Evolutionary conservation across 2,329 filamentous ascomycete species (phyloP), one percentile per base, ranked within the genome.

Genomic region (Lasiodiplodia gonubiensis): DNA sequence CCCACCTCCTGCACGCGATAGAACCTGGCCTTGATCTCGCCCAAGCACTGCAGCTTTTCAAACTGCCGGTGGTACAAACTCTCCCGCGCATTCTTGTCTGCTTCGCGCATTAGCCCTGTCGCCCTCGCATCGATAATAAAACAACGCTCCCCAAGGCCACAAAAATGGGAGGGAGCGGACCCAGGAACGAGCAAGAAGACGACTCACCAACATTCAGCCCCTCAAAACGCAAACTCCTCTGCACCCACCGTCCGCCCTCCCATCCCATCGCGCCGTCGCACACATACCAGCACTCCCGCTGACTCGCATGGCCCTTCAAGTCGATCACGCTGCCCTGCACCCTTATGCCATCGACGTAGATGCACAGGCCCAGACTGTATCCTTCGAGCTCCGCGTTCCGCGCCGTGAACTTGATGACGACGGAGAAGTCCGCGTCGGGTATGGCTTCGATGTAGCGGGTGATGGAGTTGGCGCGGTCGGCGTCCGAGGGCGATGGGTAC

Each of bases 361-460:
- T 63, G 42, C 59, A 63, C 25, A 63, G 27, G 1, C 59, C 59
- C n/a, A 63, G 18, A n/a, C 39, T 49, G 46, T 63, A 63, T 30
- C 49, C 30, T 3, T 23, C 18, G 42, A 63, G 27, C 16, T 63
- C 59, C 18, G 39, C 33, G 59, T 63, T 63, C 10, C 59, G 27
- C 10, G 59, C 59, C n/a, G 59, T 63, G 46, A 63, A 63, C 30
- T 63, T 63, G 59, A 63, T 63, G 27, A 63, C 42, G n/a, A 63
- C n/a, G 59, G 59, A 63, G 46, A 63, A 63, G 46, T 63, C 59
- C 18, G 59, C 59, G 46, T 37, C 59, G 1, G 42, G 33, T 27
- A 63, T n/a, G 18, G 59, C 59, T 14, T 63, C 59, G 59, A 63
- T 63, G 27, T 63, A 63, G n/a, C 53, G 53, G 30, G 23, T 64